Base-by-base conservation (phyloP, 2,329 filamentous ascomycete genomes). In the Fonsecaea multimorphosa region DNA sequence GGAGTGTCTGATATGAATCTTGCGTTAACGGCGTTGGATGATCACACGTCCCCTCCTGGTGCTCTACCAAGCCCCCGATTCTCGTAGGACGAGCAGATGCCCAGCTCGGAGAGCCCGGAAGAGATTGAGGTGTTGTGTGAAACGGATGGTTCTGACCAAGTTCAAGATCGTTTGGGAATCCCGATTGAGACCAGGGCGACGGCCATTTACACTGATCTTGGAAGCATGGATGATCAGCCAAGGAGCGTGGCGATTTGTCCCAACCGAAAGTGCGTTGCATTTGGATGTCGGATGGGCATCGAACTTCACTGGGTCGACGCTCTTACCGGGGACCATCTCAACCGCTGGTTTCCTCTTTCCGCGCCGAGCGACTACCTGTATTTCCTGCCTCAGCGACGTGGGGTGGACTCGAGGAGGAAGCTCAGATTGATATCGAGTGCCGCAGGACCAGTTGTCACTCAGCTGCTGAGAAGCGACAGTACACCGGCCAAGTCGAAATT, bases 241-340 rank as follows among this genome's bases (percentile, higher is more conserved):
- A 83, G 85, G n/a, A 88, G 86, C 44, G 83, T 90, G 9, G 85
- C 87, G 0, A 84, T 90, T 36, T 89, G 85, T 70, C 87, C 87
- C n/a, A 85, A 87, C 64, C 82, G 86, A 53, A 82, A 83, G 58
- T 89, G 86, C 70, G 85, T 89, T 36, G 87, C 87, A 8, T 90
- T 89, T 77, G 88, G 88, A 14, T 89, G 86, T 68, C 82, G 83
- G 12, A 80, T 83, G 7, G 85, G 87, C 0, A 85, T 90, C 59
- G 87, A 90, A 72, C 77, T 90, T 44, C 86, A 89, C 72, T 90
- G 86, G 82, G 75, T 84, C 12, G 81, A 85, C 65, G 79, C 81
- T 32, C 71, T 79, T 44, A 83, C 78, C 2, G 77, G 79, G 11
- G 73, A 74, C 51, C 74, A 76, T 36, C 73, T 77, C 36, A 74